phyloP scores from a whole-genome alignment of 495 filamentous ascomycete species.

The Neurospora tetraspora region DNA sequence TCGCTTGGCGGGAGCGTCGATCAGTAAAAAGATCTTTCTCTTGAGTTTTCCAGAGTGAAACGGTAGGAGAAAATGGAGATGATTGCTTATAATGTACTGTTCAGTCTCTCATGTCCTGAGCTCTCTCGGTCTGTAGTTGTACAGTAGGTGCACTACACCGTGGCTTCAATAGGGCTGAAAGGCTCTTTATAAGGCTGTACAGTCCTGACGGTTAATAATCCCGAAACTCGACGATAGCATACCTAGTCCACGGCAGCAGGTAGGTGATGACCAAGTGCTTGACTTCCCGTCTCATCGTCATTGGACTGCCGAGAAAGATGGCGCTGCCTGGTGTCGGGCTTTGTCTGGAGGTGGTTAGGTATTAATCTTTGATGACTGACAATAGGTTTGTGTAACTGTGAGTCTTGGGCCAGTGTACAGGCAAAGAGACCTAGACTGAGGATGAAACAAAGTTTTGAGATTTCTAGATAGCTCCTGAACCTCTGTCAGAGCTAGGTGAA shows the following conservation, averaged over 20 bases:
- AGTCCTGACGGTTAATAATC: background rate
- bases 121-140: no score
- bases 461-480: background rate
- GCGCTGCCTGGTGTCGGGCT: background rate
- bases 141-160: no score
- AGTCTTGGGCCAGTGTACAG: no score
- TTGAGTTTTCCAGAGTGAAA: no score
- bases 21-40: no score
- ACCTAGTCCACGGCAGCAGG: background rate
- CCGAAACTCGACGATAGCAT: background rate
- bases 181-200: background rate
- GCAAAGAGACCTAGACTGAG: background rate
- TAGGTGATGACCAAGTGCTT: background rate
- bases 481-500: background rate
- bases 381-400: background rate
- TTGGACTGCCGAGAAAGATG: background rate
- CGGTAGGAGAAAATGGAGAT: no score
- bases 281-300: background rate
- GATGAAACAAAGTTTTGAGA: no score
- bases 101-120: no score
- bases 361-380: background rate
- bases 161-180: background rate
- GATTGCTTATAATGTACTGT: no score
- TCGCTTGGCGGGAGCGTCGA: no score
- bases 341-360: background rate